Base-by-base conservation (phyloP, 805 yeast genomes). In the Alloascoidea africana region DNA sequence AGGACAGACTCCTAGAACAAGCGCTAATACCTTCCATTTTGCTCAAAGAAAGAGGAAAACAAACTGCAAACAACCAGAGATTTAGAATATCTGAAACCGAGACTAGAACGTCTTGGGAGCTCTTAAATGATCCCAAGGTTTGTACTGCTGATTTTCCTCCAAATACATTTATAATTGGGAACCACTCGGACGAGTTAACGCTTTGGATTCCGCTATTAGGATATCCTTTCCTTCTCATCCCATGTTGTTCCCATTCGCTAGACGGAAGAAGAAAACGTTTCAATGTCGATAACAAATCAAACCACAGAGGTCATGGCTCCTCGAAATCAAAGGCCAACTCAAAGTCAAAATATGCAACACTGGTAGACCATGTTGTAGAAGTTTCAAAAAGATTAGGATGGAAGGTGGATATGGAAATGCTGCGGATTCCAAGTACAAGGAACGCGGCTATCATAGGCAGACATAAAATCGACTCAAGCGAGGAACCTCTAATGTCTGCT, bases 141-240 rank as follows among this genome's bases (percentile, higher is more conserved):
- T 33, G 33, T 14, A 4, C 42, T 18, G 15, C 78, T 1, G 79
- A 76, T 36, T 81, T 79, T 43, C 76, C 84, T 0, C 53, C 60
- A 16, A 68, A 78, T 46, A 78, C 94, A 0, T 89, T 89, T 49
- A 57, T 87, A 27, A 86, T 89, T 34, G 97, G 97, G 1, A 89
- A 89, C 53, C 97, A 89, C 52, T 82, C 94, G 1, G 97, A 89
- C 54, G 97, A 89, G 52, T 65, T 89, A 40, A 87, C 96, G 0
- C 81, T 94, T 46, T 89, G 97, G 96, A 76, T 89, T 27, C 97
- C 97, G 2, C 59, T 89, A 6, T 58, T 89, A 6, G 86, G 85
- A 0, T 80, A 68, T 43, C 95, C 96, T 4, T 89, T 84, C 53
- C 62, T 89, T 63, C 94, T 85, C 5, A 83, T 89, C 33, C 97